A percentile compares a stretch with the other conserved stretches of the same genome.
Conservation (phyloP, 352 stramenopile genomes). For the Pythium pectinolyticum region DNA sequence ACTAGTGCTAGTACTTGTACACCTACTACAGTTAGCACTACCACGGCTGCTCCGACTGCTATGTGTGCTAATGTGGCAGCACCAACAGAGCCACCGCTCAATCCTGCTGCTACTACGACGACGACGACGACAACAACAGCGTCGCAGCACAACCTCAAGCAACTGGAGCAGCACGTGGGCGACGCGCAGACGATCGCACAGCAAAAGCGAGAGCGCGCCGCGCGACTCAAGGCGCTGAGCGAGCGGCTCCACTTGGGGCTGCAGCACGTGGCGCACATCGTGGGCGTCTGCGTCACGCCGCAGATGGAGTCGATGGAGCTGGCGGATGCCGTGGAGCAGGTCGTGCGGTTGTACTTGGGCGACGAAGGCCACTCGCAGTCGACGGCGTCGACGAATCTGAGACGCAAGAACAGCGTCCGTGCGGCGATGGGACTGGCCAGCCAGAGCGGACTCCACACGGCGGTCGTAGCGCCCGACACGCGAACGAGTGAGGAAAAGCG, state of each 20-base stretch:
- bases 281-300: slow-evolving; percentile 46
- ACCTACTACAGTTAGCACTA: too few species aligned
- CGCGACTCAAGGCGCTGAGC: slow-evolving; percentile 53
- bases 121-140: slow-evolving; percentile 26
- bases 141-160: slow-evolving; percentile 65
- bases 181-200: slow-evolving; percentile 50
- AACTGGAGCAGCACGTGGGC: slow-evolving; percentile 61
- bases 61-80: background rate
- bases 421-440: slow-evolving; percentile 38
- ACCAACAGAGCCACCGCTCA: slow-evolving; percentile 9
- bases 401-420: slow-evolving; percentile 76
- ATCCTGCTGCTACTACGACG: background rate
- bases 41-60: background rate
- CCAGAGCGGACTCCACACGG: slow-evolving; percentile 36
- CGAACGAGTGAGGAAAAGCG: slow-evolving; percentile 61
- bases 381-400: slow-evolving; percentile 44
- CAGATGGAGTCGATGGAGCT: slow-evolving; percentile 65
- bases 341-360: slow-evolving; percentile 70
- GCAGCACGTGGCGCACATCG: slow-evolving; percentile 73
- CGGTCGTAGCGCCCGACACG: slow-evolving; percentile 33
- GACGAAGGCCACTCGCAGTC: slow-evolving; percentile 70
- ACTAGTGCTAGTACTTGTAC: too few species aligned
- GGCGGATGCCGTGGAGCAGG: slow-evolving; percentile 71
- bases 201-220: slow-evolving; percentile 69
- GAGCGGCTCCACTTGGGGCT: slow-evolving; percentile 77